phyloP scores from a whole-genome alignment of 169 alveolate genomes.

The Theileria luwenshuni region DNA sequence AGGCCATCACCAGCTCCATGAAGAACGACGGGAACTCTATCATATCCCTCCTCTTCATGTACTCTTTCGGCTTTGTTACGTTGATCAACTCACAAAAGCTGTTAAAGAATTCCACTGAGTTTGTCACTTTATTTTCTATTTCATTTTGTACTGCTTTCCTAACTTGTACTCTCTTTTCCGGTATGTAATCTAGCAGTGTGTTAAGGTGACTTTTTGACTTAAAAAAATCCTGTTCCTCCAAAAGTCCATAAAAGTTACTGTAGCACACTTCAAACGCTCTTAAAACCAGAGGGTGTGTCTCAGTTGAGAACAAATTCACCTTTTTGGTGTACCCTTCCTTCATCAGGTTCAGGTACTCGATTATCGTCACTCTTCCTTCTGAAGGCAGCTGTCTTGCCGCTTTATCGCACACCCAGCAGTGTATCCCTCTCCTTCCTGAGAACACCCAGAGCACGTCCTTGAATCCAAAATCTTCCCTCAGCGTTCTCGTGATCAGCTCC shows the following conservation, averaged over 20 bases:
- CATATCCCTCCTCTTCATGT: conserved; percentile 4
- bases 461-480: conserved; percentile 94
- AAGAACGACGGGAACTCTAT: conserved; percentile 47
- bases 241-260: conserved; percentile 55
- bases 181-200: conserved; percentile 51
- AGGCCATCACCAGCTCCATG: conserved; percentile 65
- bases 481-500: conserved; percentile 75
- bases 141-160: conserved; percentile 29
- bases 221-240: conserved; percentile 54
- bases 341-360: conserved; percentile 73
- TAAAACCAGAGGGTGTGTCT: conserved; percentile 45
- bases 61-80: conserved; percentile 39
- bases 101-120: conserved; percentile 45
- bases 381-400: conserved; percentile 73
- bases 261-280: conserved; percentile 66
- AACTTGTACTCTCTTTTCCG: conserved; percentile 39
- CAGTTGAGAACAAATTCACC: conserved; percentile 57
- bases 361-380: conserved; percentile 76
- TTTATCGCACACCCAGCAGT: conserved; percentile 96
- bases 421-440: conserved; percentile 99
- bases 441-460: conserved; percentile 91
- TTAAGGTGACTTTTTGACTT: conserved; percentile 16
- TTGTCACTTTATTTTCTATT: conserved; percentile 1
- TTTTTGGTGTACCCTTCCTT: conserved; percentile 73
- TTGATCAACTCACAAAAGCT: conserved; percentile 37